Base-by-base conservation (phyloP, 2,329 filamentous ascomycete species). In the Aspergillus brunneoviolaceus region DNA sequence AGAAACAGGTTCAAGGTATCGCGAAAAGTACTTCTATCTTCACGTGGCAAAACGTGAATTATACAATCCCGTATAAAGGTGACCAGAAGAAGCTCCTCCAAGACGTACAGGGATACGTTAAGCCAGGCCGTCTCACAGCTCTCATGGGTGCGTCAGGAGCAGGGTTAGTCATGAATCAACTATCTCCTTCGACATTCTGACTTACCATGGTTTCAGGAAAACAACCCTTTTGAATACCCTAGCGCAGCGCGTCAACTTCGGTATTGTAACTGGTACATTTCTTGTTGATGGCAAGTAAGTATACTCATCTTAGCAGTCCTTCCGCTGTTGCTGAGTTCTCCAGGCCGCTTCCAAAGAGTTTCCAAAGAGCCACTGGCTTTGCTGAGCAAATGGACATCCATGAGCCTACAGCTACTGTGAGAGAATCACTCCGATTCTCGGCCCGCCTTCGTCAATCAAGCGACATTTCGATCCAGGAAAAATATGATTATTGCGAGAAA, bases 31-130 rank as follows among this genome's bases (percentile, higher is more conserved):
- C 89, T 53, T 85, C 87, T 39, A 81, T 92, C n/a, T 82, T 96
- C 61, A 96, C 92, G 0, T 96, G 92, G 89, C 90, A 94, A 72
- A 82, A 90, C 64, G 86, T 97, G 61, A 91, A 88, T 70, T 96
- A 96, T 72, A 84, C 71, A 54, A 88, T 83, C 63, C 78, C 63
- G 11, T 78, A 77, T 52, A 76, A 80, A 49, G 72, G 75, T 45
- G 77, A 79, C 14, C 70, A 80, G 64, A 72, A 75, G 49, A 74
- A 77, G 4, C 72, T 89, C 4, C 74, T 89, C 11, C 80, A 86
- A 61, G 80, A 87, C 59, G 83, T 89, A 4, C 81, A 86, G 65
- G 92, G 88, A 2, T 94, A 88, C 66, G 89, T 92, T 54, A 87
- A 88, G 63, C 90, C 90, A 1, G 90, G 91, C 39, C 85, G 89